Percentiles rank a stretch among this genome's conserved stretches.
phyloP scores from a whole-genome alignment of 208 protist species.

The Acanthamoeba sp. region DNA sequence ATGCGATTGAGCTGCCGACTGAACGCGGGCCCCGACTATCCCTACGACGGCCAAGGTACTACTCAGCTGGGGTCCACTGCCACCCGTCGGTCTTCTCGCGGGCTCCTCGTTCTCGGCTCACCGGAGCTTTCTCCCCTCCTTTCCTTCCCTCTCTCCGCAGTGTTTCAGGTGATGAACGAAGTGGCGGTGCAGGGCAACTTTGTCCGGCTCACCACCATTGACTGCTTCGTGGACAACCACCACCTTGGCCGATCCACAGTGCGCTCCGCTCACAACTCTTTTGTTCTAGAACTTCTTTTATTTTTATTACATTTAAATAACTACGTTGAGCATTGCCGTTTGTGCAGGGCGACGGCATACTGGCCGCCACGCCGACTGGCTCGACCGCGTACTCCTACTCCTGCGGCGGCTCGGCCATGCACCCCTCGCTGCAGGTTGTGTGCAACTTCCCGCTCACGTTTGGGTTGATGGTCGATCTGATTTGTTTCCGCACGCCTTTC shows the following conservation, averaged over 20 bases:
- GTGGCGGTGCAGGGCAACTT: constrained; percentile 48
- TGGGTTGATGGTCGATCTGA: not conserved
- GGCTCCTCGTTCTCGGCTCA: too few species aligned
- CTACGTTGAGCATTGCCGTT: not conserved
- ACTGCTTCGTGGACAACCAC: constrained; percentile 52
- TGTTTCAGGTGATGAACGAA: constrained; percentile 59
- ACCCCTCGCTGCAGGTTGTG: not conserved
- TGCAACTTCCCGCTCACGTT: not conserved
- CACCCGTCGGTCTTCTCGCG: not conserved
- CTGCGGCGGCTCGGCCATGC: constrained; percentile 35
- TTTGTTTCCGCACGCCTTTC: not conserved
- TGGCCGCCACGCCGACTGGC: constrained; percentile 33
- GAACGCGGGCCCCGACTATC: not conserved
- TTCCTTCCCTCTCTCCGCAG: not conserved
- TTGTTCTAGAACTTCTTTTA: constrained; percentile 11
- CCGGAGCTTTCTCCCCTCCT: too few species aligned
- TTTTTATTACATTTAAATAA: not conserved
- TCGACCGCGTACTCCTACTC: constrained; percentile 42
- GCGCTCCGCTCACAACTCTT: not conserved
- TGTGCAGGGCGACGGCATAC: constrained; percentile 30
- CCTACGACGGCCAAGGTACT: not conserved
- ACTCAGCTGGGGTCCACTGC: not conserved
- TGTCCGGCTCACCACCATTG: constrained; percentile 23
- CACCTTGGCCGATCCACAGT: constrained; percentile 19
- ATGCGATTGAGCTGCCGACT: constrained; percentile 43